phyloP scores from a whole-genome alignment of 2,329 filamentous ascomycete species.

The Colletotrichum gigasporum region DNA sequence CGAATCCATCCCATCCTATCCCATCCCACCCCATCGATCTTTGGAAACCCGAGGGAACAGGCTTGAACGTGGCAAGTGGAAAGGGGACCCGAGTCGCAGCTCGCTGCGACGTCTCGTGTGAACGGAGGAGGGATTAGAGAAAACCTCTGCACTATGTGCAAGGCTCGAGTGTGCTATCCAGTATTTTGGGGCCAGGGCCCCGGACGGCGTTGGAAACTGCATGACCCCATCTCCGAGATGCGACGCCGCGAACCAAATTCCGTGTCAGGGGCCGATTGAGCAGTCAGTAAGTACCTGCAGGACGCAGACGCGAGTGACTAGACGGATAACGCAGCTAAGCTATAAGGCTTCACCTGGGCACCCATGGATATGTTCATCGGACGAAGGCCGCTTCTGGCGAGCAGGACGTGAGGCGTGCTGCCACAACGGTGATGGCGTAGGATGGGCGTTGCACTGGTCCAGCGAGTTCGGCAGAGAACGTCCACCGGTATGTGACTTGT shows the following conservation, averaged over 20 bases:
- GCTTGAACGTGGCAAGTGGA: neutral
- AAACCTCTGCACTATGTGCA: neutral
- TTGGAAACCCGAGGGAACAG: neutral
- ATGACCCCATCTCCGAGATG: constrained; percentile 16
- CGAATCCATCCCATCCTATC: too few species aligned
- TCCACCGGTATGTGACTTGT: neutral
- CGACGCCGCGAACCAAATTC: neutral
- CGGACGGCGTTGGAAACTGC: neutral
- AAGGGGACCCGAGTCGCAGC: neutral
- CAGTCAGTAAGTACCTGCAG: neutral
- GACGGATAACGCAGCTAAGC: neutral
- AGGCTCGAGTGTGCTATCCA: neutral
- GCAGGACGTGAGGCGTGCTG: neutral
- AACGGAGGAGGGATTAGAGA: too few species aligned
- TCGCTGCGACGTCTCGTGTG: neutral
- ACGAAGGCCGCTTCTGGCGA: neutral
- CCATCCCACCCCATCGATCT: too few species aligned
- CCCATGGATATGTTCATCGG: constrained; percentile 6
- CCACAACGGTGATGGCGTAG: neutral
- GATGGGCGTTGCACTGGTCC: neutral
- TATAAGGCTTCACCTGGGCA: neutral
- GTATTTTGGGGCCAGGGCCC: neutral
- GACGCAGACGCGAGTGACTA: neutral
- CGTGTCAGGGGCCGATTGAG: constrained; percentile 1
- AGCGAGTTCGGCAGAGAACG: too few species aligned